Evolutionary conservation across 768 basidiomycete genomes (phyloP), one percentile per base, ranked within the genome.

Genomic region (Cubamyces sp.): DNA sequence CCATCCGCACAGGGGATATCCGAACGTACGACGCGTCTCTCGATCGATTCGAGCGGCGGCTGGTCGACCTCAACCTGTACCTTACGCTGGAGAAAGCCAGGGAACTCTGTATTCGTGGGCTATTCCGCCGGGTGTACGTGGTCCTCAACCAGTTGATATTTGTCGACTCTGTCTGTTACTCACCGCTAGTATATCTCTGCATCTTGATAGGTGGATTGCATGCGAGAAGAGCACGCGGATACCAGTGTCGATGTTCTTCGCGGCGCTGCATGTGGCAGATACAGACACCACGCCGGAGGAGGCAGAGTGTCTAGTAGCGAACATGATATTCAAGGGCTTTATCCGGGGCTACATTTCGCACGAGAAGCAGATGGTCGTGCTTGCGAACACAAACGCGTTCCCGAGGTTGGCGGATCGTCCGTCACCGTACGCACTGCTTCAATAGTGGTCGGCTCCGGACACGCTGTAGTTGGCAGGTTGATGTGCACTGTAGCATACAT

Each of bases 321-420:
- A 96, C 72, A 91, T 96, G 92, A 91, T 98, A 46, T 94, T 90
- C 78, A 92, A 89, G 77, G 92, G 91, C 19, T 92, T 88, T 73
- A 88, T 98, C 76, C 84, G 91, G 53, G 97, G 97, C 9, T 99
- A 98, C 75, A 95, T 99, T 69, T 94, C 94, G 52, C 97, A 99
- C 70, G 92, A 92, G 71, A 92, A 91, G 74, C 91, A 92, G 77
- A 93, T 90, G 85, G 93, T 98, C 5, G 97, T 99, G 5, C 74
- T 98, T 47, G 87, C 92, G 1, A 84, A 84, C 64, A 82, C 79
- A 23, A 91, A 89, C 69, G 84, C 94, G 7, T 98, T 97, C 71
- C 94, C 95, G 3, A 81, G 81, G 62, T 74, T 92, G 16, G 83
- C 80, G 26, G 90, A 91, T 63, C 77, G 87, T 37, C 80, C 79